Conservation (phyloP, 106 monocot genomes). For the Acanthochlamys bracteata region DNA sequence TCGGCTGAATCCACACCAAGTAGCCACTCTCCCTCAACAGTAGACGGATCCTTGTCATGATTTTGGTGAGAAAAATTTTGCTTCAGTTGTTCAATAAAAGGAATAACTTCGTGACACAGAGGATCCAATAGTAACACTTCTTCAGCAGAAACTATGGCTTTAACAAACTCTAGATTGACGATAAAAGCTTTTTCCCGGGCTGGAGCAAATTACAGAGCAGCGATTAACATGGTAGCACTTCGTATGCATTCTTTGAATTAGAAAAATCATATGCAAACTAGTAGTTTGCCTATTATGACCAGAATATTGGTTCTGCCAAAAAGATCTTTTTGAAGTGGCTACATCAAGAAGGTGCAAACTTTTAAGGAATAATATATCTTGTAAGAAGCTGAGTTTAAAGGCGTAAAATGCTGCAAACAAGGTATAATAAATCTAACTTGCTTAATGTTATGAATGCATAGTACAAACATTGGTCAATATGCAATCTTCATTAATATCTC, state of each 20-base stretch:
- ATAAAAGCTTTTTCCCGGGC: constrained; percentile 94
- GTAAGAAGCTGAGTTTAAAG: no score
- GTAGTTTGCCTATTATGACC: no score
- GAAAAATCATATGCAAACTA: no score
- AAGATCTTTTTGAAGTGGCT: no score
- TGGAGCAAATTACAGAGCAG: constrained; percentile 22
- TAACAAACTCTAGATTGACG: constrained; percentile 83
- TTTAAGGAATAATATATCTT: no score
- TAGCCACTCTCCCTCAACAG: constrained; percentile 14
- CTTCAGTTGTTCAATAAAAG: constrained; percentile 80
- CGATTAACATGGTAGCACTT: neutral
- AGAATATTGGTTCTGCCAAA: no score
- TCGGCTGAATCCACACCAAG: constrained; percentile 17
- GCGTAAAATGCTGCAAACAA: no score
- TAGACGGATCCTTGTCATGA: constrained; percentile 10
- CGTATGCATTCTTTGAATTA: neutral
- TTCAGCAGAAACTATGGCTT: constrained; percentile 84
- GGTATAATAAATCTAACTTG: no score
- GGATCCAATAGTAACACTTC: constrained; percentile 87
- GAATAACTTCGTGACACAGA: constrained; percentile 55
- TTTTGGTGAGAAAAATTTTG: constrained; percentile 46
- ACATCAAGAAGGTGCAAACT: no score
- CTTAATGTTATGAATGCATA: no score
- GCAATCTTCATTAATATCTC: no score
- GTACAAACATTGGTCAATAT: no score